Conservation (phyloP, 352 stramenopile genomes). For the Aphanomyces invadans region DNA sequence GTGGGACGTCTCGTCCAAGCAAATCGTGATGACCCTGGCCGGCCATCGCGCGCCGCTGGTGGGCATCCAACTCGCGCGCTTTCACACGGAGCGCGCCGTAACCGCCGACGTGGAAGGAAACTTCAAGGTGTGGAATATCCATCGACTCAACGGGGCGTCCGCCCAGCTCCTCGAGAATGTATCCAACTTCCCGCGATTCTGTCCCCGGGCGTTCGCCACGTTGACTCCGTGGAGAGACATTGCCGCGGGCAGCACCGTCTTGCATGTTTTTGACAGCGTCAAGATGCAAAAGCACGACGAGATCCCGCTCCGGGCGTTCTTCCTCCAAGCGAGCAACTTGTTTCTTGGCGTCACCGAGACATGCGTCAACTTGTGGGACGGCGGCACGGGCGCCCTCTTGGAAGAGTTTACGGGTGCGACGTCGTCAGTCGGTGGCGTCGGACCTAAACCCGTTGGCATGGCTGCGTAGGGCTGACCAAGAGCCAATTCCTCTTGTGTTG, state of each 20-base stretch:
- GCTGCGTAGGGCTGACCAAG: slow-evolving; percentile 6
- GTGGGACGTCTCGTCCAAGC: slow-evolving; percentile 75
- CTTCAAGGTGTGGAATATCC: slow-evolving; percentile 84
- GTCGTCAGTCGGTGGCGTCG: neutral
- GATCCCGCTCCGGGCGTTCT: slow-evolving; percentile 61
- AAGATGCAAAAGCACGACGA: slow-evolving; percentile 63
- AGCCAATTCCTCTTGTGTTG: slow-evolving; percentile 43
- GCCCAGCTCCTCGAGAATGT: slow-evolving; percentile 60
- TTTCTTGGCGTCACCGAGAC: slow-evolving; percentile 57
- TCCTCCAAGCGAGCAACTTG: slow-evolving; percentile 55
- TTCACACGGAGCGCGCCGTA: slow-evolving; percentile 75
- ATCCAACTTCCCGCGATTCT: slow-evolving; percentile 44
- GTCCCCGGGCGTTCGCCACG: slow-evolving; percentile 49
- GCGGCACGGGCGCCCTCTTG: slow-evolving; percentile 39
- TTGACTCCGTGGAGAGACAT: slow-evolving; percentile 54
- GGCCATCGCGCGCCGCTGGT: slow-evolving; percentile 72
- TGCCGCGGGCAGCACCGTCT: slow-evolving; percentile 42
- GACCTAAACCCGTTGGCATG: neutral
- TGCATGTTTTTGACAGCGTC: slow-evolving; percentile 49
- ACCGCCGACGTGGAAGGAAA: slow-evolving; percentile 60
- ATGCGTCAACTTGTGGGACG: slow-evolving; percentile 66
- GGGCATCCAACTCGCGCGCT: slow-evolving; percentile 54
- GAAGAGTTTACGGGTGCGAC: slow-evolving; percentile 44
- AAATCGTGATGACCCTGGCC: slow-evolving; percentile 52
- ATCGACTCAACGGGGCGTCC: slow-evolving; percentile 34